Evolutionary conservation across 495 filamentous ascomycete species (phyloP), one percentile per base, ranked within the genome.

Genomic region (Neurospora tetrasperma): DNA sequence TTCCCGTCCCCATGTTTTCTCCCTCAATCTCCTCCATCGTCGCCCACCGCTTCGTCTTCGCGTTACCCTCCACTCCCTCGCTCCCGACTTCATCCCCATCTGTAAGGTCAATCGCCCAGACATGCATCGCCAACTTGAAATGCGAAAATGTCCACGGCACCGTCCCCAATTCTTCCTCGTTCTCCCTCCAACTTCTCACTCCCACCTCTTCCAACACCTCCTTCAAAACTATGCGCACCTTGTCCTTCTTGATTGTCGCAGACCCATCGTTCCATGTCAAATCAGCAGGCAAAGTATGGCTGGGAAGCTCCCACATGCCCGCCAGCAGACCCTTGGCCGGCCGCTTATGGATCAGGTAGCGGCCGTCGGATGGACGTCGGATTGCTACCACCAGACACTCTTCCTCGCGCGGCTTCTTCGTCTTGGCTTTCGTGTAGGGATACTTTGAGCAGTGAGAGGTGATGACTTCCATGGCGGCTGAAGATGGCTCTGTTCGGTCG

Each of bases 61-160:
- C 71, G 16, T 69, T 41, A 12, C 23, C 11, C 23, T 11, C 42
- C 2, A 44, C 43, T 9, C 9, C 16, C 2, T 72, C 54, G 2
- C 54, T 23, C 2, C 18, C 43, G 18, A 46, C 18, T 10, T 46
- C 43, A 8, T 18, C 18, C 7, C 62, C 69, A 12, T 76, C 75
- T 0, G 74, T 72, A 10, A 82, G 4, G 42, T 81, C 78, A 71
- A 85, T 85, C 0, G 83, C 69, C 27, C 84, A 82, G 16, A 85
- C 84, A 73, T 85, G 81, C 84, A 86, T 86, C 31, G 76, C 79
- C 54, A 84, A 48, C 78, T 80, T 84, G 1, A 86, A 73, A 59
- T 86, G 84, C 2, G 84, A 85, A 74, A 85, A 86, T 0, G 80
- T 71, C 84, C 84, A 86, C 0, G 83, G 83, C 18, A 85, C 80